Base-by-base conservation (phyloP, 768 basidiomycete species). In the Russula abietina region DNA sequence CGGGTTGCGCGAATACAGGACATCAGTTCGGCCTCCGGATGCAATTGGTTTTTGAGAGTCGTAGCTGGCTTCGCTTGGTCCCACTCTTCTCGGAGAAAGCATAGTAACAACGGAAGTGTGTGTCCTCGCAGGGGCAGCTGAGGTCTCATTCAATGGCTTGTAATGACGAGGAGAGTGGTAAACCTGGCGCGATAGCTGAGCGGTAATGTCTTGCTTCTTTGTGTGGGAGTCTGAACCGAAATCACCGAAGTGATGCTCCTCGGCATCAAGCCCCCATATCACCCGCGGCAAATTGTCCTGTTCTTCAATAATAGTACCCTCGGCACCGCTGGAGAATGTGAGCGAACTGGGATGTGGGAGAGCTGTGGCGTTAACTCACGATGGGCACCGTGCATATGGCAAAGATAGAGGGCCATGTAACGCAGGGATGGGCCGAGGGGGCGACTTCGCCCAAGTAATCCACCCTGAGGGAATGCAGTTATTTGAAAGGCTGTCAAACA, bases 361-460 rank as follows among this genome's bases (percentile, higher is more conserved):
- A n/a, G 32, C n/a, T 57, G 33, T 53, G 0, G 60, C 63, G 55
- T 43, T 24, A 50, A 62, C 84, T 75, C 72, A 93, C 91, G 91
- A 93, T 33, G 91, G 91, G 68, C 91, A 93, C 16, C 91, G 83
- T n/a, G 91, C 91, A 75, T 93, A 93, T 19, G 91, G 91, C 55
- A 93, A 75, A 30, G 91, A 93, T 32, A 85, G 77, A 1, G 91
- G 91, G 0, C 91, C 91, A 68, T 93, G 91, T 36, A 93, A 79
- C 19, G 91, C 91, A 57, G 91, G 91, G 61, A 93, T 93, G 0
- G 91, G 89, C 30, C 85, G 80, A 5, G 91, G 91, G 11, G 91
- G 89, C 43, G 89, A 90, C 64, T 74, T 83, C 3, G 86, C 80
- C 89, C 89, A 90, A 17, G 80, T 77, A n/a, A 82, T 76, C 88